A percentile compares a stretch with the other conserved stretches of the same genome.
Conservation (phyloP, 257 asterid genomes). For the Dorcoceras hygrometricum region DNA sequence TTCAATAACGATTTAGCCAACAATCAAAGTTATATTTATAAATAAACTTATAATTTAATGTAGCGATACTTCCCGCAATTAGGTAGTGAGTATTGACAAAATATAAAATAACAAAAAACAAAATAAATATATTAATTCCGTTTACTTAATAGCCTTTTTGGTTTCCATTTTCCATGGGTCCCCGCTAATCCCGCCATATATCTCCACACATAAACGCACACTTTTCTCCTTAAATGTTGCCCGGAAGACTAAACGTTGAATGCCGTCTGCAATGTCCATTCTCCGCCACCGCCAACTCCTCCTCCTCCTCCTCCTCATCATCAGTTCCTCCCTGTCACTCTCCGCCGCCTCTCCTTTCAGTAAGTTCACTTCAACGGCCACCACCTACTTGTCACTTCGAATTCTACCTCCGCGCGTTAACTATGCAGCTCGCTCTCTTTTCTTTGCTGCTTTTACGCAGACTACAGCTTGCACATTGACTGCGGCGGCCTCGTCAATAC, state of each 20-base stretch:
- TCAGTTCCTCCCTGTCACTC: too few relatives aligned
- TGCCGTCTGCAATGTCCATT: not conserved
- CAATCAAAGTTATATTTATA: too few relatives aligned
- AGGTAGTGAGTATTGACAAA: too few relatives aligned
- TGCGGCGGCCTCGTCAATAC: constrained; percentile 71
- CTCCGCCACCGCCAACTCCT: too few relatives aligned
- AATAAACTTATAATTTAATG: too few relatives aligned
- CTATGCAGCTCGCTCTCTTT: not conserved
- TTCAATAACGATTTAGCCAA: too few relatives aligned
- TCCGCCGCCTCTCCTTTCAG: not conserved
- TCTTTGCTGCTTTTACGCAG: constrained; percentile 29
- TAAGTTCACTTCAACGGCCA: not conserved
- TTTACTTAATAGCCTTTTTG: too few relatives aligned
- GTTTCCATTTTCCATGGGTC: not conserved
- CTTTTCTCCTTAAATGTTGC: not conserved
- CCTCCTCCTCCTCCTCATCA: not conserved
- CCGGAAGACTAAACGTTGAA: not conserved
- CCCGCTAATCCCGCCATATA: not conserved
- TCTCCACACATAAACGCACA: not conserved
- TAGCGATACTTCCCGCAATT: too few relatives aligned
- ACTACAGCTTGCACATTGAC: constrained; percentile 62
- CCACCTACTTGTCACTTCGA: too few relatives aligned
- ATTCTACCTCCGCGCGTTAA: not conserved
- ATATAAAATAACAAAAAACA: too few relatives aligned
- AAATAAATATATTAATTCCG: too few relatives aligned